Evolutionary conservation across 2,329 filamentous ascomycete genomes (phyloP), one percentile per base, ranked within the genome.

Genomic region (Alternaria gansuensis): DNA sequence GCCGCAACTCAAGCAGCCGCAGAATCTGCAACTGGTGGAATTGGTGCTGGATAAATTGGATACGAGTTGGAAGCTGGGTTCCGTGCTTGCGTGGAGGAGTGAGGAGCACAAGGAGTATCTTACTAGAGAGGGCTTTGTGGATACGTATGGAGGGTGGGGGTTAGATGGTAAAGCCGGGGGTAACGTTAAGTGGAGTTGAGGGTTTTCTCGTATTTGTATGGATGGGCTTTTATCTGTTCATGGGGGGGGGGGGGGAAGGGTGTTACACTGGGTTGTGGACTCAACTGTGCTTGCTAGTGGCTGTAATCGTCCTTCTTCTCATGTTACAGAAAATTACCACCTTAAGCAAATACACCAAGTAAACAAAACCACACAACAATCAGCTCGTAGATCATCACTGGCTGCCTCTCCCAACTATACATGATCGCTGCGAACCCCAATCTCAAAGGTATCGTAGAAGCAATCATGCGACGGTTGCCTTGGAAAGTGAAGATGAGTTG

Each of bases 11-110:
- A 55, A 59, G 51, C 56, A 72, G 4, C 78, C 77, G 33, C 49
- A 67, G 31, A 51, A 60, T 0, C 54, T 81, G 54, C 75, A 80
- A 68, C 64, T 82, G 0, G 69, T 81, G 3, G 80, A 82, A 67
- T 44, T 82, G 1, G 72, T 82, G 21, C 71, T 82, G 60, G 76
- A 78, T 39, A 71, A 71, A 59, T 11, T 67, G 34, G 64, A 67
- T 50, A 63, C 64, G 44, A 59, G 57, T 33, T 67, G 63, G 51
- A 65, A 63, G 51, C 54, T 81, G 58, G 79, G 81, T 55, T 77
- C 77, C 51, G 70, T 72, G 43, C 79, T 81, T 50, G 77, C 75
- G 24, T 73, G 67, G 59, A 56, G 78, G 9, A 77, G 77, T 6
- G 68, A 72, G 54, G 67, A 70, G 56, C 66, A 73, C 13, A 71